Conservation (phyloP, 768 basidiomycete species). For the Amyloporia xantha region DNA sequence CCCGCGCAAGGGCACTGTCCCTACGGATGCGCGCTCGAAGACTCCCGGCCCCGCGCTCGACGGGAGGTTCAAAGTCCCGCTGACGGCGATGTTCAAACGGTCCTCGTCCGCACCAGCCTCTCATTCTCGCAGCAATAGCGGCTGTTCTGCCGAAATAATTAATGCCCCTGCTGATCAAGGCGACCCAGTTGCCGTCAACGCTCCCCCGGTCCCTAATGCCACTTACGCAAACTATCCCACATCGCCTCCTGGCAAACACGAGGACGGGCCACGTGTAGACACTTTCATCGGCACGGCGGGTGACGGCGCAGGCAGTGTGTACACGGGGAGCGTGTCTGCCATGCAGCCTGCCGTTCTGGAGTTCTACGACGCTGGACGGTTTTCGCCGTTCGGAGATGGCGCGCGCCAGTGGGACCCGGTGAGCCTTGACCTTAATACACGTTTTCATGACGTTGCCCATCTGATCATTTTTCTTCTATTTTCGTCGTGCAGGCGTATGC, state of each 20-base stretch:
- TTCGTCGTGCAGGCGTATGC: constrained; percentile 2
- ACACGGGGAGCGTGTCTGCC: neutral
- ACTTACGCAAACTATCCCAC: neutral
- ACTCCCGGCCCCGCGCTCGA: constrained; percentile 10
- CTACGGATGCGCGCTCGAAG: constrained; percentile 1
- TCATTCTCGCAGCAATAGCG: constrained; percentile 12
- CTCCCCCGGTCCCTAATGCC: constrained; percentile 7
- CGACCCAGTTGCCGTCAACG: constrained; percentile 3
- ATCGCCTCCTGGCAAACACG: constrained; percentile 9
- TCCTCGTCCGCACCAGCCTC: constrained; percentile 49
- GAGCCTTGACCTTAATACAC: neutral
- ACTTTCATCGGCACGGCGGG: neutral
- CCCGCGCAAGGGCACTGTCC: neutral
- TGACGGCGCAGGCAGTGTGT: neutral
- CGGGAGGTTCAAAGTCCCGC: constrained; percentile 38
- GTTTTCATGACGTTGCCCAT: neutral
- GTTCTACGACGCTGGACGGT: neutral
- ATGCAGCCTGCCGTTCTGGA: neutral
- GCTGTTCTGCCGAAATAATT: constrained; percentile 1
- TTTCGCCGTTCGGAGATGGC: neutral
- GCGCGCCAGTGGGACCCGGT: constrained; percentile 1
- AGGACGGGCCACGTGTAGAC: constrained; percentile 7
- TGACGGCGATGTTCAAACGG: constrained; percentile 62
- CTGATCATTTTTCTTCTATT: neutral
- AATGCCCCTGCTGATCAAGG: constrained; percentile 9